These are phyloP conservation scores for Microsporum canis DNA, from an alignment of 2,329 filamentous ascomycete genomes.

Conservation along the genomic window DNA sequence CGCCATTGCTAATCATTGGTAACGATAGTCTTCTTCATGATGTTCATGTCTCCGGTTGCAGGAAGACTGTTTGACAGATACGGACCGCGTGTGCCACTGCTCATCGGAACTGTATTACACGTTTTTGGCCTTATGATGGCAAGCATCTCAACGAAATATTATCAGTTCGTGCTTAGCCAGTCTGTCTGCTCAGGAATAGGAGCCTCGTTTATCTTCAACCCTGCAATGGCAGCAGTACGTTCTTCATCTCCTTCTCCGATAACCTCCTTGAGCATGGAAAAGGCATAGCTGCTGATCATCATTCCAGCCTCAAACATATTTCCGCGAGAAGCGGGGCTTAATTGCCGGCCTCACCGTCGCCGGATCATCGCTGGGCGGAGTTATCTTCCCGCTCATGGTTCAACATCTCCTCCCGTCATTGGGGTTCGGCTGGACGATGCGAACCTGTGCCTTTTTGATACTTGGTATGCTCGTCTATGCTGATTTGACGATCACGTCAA, in stretches of 20 bases:
- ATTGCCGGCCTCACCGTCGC: slow-evolving; percentile 50
- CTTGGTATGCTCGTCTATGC: slow-evolving; percentile 46
- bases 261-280: neutral
- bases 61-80: slow-evolving; percentile 53
- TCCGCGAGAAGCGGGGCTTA: slow-evolving; percentile 42
- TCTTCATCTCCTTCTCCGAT: slow-evolving; percentile 15
- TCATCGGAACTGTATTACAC: slow-evolving; percentile 42
- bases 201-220: slow-evolving; percentile 40
- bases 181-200: slow-evolving; percentile 42
- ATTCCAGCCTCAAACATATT: slow-evolving; percentile 39
- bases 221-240: slow-evolving; percentile 27
- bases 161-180: slow-evolving; percentile 38
- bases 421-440: slow-evolving; percentile 48
- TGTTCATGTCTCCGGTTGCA: slow-evolving; percentile 43
- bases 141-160: slow-evolving; percentile 44
- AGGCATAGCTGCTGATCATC: slow-evolving; percentile 39
- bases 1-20: slow-evolving; percentile 40
- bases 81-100: slow-evolving; percentile 46
- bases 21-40: slow-evolving; percentile 7
- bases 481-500: slow-evolving; percentile 42
- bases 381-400: slow-evolving; percentile 44
- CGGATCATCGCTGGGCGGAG: slow-evolving; percentile 44
- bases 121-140: slow-evolving; percentile 56
- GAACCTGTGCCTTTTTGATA: slow-evolving; percentile 48
- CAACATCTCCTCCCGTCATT: slow-evolving; percentile 35